Percentiles rank a stretch among this genome's conserved stretches.
Evolutionary conservation across 176 grass and related monocot genomes (phyloP).

Genomic region (Ananas comosus): DNA sequence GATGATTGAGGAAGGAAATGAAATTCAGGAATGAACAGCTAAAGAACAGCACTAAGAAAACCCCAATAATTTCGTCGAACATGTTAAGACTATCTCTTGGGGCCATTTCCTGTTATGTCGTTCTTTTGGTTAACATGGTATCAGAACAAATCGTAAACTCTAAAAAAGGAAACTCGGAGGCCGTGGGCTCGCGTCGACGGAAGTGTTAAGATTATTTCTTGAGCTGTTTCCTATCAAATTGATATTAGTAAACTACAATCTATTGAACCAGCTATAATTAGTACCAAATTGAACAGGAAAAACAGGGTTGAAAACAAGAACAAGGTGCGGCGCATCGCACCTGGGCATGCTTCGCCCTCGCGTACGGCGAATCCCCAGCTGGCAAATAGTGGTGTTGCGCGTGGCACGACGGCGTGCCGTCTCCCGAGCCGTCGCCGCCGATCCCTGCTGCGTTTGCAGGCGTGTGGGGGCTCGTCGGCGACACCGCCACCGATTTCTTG

Average conservation of each 20-base stretch:
- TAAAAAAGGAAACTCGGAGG: too few species aligned
- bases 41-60: background rate
- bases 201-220: too few species aligned
- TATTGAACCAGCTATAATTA: background rate
- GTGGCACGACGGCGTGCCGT: background rate
- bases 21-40: too few species aligned
- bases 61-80: too few species aligned
- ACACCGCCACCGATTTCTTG: background rate
- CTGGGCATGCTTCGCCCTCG: slow-evolving; percentile 50
- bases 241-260: background rate
- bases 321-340: slow-evolving; percentile 4
- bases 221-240: too few species aligned
- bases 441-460: background rate
- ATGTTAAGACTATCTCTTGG: too few species aligned
- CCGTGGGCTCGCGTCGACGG: too few species aligned
- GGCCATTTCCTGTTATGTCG: background rate
- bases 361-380: slow-evolving; percentile 35
- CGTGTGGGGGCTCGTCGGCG: slow-evolving; percentile 1
- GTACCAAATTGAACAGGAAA: background rate
- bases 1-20: too few species aligned
- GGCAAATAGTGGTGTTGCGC: slow-evolving; percentile 28
- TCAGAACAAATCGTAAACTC: background rate
- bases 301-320: background rate
- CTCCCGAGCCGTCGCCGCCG: slow-evolving; percentile 14
- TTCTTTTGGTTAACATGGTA: background rate